Evolutionary conservation across 495 filamentous ascomycete species (phyloP), one percentile per base, ranked within the genome.

Genomic region (Trichoderma virens): DNA sequence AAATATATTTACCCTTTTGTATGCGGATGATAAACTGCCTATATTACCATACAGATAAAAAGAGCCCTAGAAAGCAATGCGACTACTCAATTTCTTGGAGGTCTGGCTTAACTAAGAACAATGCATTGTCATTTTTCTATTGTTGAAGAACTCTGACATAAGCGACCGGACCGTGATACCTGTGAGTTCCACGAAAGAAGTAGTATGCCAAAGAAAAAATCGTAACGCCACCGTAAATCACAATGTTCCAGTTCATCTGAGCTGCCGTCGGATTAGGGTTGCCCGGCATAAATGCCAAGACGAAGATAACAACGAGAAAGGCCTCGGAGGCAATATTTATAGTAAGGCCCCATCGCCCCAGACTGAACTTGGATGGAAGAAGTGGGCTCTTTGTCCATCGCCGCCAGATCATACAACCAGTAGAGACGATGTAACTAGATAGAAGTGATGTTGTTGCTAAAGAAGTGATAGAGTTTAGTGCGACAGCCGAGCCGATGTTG

Each of bases 401-500:
- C 62, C 66, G 76, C 66, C 64, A 66, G 41, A 65, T 62, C 60
- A 74, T 35, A 64, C 69, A 28, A 63, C 75, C 35, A 67, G 78
- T 39, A 31, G 69, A 69, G 76, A 85, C 25, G 70, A 84, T 61
- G 77, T 85, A 63, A 69, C 84, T 64, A 71, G 81, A 65, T 70
- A 79, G 56, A 68, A 84, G 64, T 59, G 69, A 45, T 60, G 61
- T 62, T 73, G 83, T 64, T 70, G 79, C 34, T 69, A 82, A 68
- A 68, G 84, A 83, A 47, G 80, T 71, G 35, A 86, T 77, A 34
- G 80, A 80, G 68, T 83, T 82, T 68, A 88, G 80, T 6, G 83
- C 85, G 5, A 78, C 75, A 2, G 75, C 64, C 0, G 81, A 85
- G 27, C 83, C 85, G 63, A 88, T 79, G 67, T 85, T 85, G 71